Evolutionary conservation across 192 early-diverging fungal genomes (phyloP).

Genomic region (Backusella circina): DNA sequence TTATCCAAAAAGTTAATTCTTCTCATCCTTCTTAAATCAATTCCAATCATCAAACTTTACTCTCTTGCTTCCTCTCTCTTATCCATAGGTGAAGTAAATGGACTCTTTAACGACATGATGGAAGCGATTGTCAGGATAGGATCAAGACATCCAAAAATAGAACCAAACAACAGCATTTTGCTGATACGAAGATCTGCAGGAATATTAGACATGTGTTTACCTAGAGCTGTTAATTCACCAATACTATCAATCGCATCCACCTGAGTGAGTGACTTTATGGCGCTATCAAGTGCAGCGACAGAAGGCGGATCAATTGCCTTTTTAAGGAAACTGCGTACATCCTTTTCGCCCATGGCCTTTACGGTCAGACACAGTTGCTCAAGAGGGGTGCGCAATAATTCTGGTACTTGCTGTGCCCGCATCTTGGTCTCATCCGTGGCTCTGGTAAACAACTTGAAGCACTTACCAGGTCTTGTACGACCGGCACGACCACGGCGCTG

Average conservation of each 20-base stretch:
- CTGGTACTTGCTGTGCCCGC: conserved; percentile 62
- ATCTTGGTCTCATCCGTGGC: conserved; percentile 40
- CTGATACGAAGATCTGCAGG: conserved; percentile 77
- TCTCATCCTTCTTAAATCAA: neutral
- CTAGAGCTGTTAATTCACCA: conserved; percentile 64
- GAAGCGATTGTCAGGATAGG: conserved; percentile 67
- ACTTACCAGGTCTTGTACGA: conserved; percentile 69
- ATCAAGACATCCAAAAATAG: conserved; percentile 70
- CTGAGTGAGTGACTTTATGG: conserved; percentile 54
- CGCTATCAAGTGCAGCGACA: conserved; percentile 43
- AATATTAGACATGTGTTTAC: conserved; percentile 62
- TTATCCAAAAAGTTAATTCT: neutral
- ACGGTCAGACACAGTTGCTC: conserved; percentile 77
- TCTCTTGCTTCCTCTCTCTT: conserved; percentile 49
- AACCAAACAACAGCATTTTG: conserved; percentile 75
- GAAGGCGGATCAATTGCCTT: conserved; percentile 69
- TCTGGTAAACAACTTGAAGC: conserved; percentile 67
- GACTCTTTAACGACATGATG: conserved; percentile 58
- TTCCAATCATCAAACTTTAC: conserved; percentile 21
- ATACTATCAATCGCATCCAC: conserved; percentile 53
- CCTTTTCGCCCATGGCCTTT: conserved; percentile 61
- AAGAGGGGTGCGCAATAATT: conserved; percentile 77
- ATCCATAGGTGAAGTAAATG: conserved; percentile 44
- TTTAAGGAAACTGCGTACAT: conserved; percentile 53
- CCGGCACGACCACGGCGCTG: conserved; percentile 81